phyloP scores from a whole-genome alignment of 192 early-diverging fungal species.

The Coemansia asiatica region DNA sequence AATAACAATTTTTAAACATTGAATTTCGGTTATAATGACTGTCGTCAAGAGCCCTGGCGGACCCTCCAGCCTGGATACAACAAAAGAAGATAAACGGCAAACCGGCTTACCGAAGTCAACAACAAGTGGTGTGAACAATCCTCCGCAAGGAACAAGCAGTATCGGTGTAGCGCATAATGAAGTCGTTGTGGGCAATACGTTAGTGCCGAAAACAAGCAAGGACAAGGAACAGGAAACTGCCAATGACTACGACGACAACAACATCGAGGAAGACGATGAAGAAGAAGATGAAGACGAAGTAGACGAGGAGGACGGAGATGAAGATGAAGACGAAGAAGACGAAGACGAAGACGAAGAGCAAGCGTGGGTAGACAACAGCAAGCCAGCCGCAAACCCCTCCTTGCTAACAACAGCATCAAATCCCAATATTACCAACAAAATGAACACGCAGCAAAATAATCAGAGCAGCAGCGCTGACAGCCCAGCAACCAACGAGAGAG shows the following conservation, averaged over 20 bases:
- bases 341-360: not conserved
- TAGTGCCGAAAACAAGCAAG: not conserved
- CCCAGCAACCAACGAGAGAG: not conserved
- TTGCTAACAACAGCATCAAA: not conserved
- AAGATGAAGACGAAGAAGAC: not conserved
- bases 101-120: not conserved
- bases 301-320: not conserved
- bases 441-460: not conserved
- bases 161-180: not conserved
- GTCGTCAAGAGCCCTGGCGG: not conserved
- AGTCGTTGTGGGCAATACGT: not conserved
- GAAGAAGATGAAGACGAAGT: not conserved
- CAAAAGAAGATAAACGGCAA: not conserved
- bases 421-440: not conserved
- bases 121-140: not conserved
- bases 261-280: not conserved
- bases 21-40: not conserved
- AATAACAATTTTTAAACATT: not conserved
- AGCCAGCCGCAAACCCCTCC: not conserved
- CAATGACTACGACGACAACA: not conserved
- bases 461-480: slow-evolving; percentile 10
- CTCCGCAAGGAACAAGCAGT: not conserved
- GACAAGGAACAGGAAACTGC: not conserved
- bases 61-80: not conserved
- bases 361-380: not conserved